A percentile compares a stretch with the other conserved stretches of the same genome.
These are phyloP conservation scores for Eimeria nieschulzi DNA, from an alignment of 169 alveolate species.

Conservation along the genomic window DNA sequence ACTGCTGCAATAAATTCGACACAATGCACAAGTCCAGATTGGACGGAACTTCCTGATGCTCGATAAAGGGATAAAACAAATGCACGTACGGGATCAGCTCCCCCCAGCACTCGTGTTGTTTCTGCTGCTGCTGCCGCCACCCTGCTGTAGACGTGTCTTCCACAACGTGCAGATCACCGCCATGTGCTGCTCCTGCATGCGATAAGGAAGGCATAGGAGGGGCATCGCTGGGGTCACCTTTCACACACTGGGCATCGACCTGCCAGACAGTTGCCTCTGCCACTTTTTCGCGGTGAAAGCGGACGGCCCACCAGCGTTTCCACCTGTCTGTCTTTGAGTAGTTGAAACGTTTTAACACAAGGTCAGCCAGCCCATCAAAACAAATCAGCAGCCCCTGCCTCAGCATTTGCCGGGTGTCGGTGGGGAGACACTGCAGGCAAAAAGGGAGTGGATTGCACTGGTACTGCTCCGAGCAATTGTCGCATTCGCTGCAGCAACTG, in stretches of 20 bases:
- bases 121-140: constrained; percentile 37
- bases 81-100: constrained; percentile 27
- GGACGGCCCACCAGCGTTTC: constrained; percentile 31
- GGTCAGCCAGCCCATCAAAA: not conserved
- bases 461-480: not conserved
- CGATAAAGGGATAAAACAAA: constrained; percentile 4
- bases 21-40: constrained; percentile 10
- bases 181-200: no score
- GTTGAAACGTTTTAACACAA: not conserved
- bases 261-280: not conserved
- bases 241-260: not conserved
- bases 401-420: not conserved
- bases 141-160: no score
- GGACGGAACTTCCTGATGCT: constrained; percentile 9
- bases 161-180: no score
- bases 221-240: not conserved
- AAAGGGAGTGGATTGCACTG: not conserved
- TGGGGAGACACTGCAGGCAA: constrained; percentile 39
- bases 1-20: constrained; percentile 2
- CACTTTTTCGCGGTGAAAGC: not conserved
- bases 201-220: not conserved
- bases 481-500: constrained; percentile 18
- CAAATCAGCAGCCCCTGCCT: constrained; percentile 23
- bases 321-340: constrained; percentile 1
- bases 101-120: constrained; percentile 26